Base-by-base conservation (phyloP, 495 filamentous ascomycete species). In the Neurospora africana region DNA sequence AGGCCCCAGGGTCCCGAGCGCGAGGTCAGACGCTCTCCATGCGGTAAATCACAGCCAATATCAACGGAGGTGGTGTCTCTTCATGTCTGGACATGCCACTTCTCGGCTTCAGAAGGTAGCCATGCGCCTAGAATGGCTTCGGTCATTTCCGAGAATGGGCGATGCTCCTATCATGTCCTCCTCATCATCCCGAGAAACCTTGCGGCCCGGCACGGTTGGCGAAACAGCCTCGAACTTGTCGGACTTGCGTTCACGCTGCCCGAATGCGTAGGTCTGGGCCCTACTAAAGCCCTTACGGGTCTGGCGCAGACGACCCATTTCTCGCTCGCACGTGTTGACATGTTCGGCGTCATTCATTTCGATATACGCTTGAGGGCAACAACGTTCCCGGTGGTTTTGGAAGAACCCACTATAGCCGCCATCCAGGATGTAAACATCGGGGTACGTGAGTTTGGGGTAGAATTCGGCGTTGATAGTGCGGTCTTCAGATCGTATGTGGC, bases 321-420 rank as follows among this genome's bases (percentile, higher is more conserved):
- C 94, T 76, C 92, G 90, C 85, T 98, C 96, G 76, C 95, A 98
- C 37, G 93, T 94, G 74, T 90, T 89, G 73, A 91, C 90, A 79
- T 98, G 94, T 79, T 94, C 91, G 75, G 94, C 90, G 74, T 90
- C 91, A 69, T 87, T 90, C 96, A 99, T 99, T 81, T 94, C 92
- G 36, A 98, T 92, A 76, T 99, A 99, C 73, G 94, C 92, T 77
- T 97, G 94, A 10, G 95, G 95, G 71, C 88, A 93, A 83, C 96
- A 99, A 58, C 93, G 88, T 13, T 86, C 81, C 58, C 89, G 89
- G 78, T 97, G 88, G 69, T 91, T 83, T 17, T 86, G 79, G 82
- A 94, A 99, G 84, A 99, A 99, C 1, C 89, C 86, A 79, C 92
- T 97, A 81, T 99, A 99, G 27, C 96, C 96, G 58, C 96, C 96